A percentile compares a stretch with the other conserved stretches of the same genome.
phyloP scores from a whole-genome alignment of 164 flowering plant species.

The Umbilicus rupestris region DNA sequence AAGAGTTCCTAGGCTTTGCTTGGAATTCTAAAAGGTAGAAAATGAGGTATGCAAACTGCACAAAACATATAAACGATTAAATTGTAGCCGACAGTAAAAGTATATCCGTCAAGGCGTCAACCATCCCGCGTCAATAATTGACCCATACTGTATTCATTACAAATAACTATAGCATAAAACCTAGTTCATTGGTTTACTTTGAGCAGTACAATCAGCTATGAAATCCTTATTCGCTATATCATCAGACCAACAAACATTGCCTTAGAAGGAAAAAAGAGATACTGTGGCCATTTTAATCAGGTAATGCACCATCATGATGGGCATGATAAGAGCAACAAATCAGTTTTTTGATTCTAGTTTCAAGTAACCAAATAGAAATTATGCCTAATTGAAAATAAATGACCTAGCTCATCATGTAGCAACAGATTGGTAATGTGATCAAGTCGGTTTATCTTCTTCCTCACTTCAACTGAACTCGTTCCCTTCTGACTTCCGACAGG shows the following conservation, averaged over 20 bases:
- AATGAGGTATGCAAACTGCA: neutral
- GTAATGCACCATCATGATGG: no score
- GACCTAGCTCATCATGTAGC: no score
- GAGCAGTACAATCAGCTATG: neutral
- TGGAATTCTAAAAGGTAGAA: neutral
- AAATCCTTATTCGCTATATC: no score
- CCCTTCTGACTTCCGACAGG: neutral
- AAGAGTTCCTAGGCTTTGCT: conserved; percentile 6
- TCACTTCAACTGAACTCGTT: neutral
- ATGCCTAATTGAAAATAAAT: no score
- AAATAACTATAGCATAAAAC: neutral
- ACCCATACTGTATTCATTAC: neutral
- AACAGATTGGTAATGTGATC: neutral
- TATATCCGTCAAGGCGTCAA: neutral
- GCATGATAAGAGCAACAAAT: no score
- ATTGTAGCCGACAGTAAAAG: neutral
- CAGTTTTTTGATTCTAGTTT: no score
- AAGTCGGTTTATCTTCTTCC: neutral
- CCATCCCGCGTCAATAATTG: neutral
- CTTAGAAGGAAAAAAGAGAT: no score
- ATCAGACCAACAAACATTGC: no score
- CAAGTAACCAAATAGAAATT: no score
- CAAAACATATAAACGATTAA: neutral
- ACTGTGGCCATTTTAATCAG: no score
- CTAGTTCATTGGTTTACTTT: neutral